These are phyloP conservation scores for Ensete ventricosum DNA, from an alignment of 176 grass and related monocot species.

Conservation along the genomic window DNA sequence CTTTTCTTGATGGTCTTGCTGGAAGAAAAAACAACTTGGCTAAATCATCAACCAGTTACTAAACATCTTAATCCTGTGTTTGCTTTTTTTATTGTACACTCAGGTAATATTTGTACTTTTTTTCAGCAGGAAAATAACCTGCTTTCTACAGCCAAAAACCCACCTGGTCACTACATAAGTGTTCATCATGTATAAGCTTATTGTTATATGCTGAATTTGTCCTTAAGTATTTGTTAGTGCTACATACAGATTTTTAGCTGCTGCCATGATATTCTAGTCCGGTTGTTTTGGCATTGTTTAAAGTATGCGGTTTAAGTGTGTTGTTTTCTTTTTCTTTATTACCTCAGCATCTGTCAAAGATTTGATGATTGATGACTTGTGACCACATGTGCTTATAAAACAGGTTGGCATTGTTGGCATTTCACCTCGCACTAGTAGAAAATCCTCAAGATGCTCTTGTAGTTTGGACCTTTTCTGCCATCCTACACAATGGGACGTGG, in stretches of 20 bases:
- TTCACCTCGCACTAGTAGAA: conserved; percentile 65
- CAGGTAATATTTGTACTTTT: too few species aligned
- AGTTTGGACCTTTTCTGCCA: conserved; percentile 53
- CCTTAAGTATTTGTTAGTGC: not conserved
- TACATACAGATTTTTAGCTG: conserved; percentile 6
- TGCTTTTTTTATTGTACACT: too few species aligned
- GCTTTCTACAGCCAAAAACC: too few species aligned
- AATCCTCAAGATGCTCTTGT: conserved; percentile 58
- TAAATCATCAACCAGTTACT: too few species aligned
- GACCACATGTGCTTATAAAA: not conserved
- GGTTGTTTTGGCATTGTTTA: not conserved
- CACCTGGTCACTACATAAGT: too few species aligned
- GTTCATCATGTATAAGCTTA: not conserved
- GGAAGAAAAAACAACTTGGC: too few species aligned
- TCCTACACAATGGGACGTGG: conserved; percentile 66
- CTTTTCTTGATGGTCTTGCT: too few species aligned
- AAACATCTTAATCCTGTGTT: too few species aligned
- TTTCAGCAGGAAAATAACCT: too few species aligned
- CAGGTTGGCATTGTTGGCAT: conserved; percentile 64
- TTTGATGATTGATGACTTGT: not conserved
- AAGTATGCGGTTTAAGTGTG: not conserved
- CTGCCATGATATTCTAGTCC: conserved; percentile 13
- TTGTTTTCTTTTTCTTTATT: not conserved
- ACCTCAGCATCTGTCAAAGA: not conserved
- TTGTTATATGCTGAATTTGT: not conserved